phyloP scores from a whole-genome alignment of 192 early-diverging fungal genomes.

The Glomus cerebriforme region DNA sequence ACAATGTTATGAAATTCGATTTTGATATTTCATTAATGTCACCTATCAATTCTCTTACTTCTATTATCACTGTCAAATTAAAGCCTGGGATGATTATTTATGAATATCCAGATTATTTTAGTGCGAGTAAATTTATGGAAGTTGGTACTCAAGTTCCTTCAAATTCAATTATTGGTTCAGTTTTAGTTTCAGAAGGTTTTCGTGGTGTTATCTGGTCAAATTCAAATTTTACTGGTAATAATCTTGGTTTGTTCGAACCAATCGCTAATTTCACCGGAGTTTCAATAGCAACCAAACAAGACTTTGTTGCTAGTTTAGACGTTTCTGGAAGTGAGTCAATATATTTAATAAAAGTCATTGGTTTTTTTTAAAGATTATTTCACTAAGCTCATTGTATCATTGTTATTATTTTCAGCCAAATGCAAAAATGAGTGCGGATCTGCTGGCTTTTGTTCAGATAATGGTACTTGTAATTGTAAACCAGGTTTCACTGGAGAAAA shows the following conservation, averaged over 20 bases:
- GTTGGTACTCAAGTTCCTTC: background rate
- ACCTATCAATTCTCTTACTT: background rate
- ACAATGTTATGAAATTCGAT: background rate
- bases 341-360: background rate
- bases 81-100: constrained; percentile 27
- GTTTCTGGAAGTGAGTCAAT: background rate
- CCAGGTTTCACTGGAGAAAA: constrained; percentile 4
- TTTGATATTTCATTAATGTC: constrained; percentile 1
- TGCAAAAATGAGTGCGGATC: constrained; percentile 25
- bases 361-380: no score
- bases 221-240: constrained; percentile 14
- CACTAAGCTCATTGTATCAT: background rate
- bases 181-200: constrained; percentile 2
- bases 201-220: constrained; percentile 10
- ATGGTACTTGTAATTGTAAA: constrained; percentile 18
- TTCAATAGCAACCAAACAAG: background rate
- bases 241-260: constrained; percentile 27
- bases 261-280: constrained; percentile 21
- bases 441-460: constrained; percentile 12
- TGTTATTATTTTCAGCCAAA: background rate
- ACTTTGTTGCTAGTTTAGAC: background rate
- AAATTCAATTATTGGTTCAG: constrained; percentile 1
- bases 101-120: constrained; percentile 26
- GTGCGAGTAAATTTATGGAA: constrained; percentile 17
- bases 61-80: constrained; percentile 5